These are phyloP conservation scores for Mycotypha africana DNA, from an alignment of 371 early-diverging fungal genomes.

Conservation along the genomic window DNA sequence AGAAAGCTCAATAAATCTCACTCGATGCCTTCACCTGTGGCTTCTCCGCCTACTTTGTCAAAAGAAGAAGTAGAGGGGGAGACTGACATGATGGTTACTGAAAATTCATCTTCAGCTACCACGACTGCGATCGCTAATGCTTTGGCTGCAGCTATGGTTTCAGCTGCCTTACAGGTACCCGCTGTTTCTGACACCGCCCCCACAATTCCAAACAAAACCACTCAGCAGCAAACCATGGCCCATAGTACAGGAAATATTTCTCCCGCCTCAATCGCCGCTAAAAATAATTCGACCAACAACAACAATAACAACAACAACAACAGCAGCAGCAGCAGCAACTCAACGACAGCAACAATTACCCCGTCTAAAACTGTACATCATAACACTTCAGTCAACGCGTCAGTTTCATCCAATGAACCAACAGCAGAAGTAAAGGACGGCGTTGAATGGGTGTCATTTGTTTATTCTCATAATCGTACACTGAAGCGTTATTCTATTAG, in stretches of 20 bases:
- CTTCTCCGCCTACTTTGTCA: neutral
- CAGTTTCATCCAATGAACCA: constrained; percentile 28
- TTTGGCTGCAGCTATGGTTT: constrained; percentile 28
- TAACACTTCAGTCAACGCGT: neutral
- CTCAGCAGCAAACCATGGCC: no score
- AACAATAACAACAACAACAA: neutral
- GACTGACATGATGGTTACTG: neutral
- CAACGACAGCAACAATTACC: constrained; percentile 3
- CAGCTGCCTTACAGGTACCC: constrained; percentile 16
- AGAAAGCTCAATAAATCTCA: constrained; percentile 34
- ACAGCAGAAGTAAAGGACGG: constrained; percentile 49
- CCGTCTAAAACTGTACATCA: constrained; percentile 12
- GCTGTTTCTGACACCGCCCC: neutral
- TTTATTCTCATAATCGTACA: constrained; percentile 60
- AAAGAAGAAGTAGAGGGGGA: no score
- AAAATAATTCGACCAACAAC: no score
- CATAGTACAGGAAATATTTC: no score
- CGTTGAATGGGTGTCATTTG: constrained; percentile 70
- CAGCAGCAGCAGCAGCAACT: no score
- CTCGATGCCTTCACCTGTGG: no score
- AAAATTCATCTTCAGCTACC: constrained; percentile 1
- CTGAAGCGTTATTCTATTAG: constrained; percentile 69
- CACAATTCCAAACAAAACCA: neutral
- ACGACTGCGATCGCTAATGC: constrained; percentile 27
- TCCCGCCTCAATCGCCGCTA: no score